These are phyloP conservation scores for Plenodomus biglobosus DNA, from an alignment of 2,329 filamentous ascomycete genomes.

Conservation along the genomic window DNA sequence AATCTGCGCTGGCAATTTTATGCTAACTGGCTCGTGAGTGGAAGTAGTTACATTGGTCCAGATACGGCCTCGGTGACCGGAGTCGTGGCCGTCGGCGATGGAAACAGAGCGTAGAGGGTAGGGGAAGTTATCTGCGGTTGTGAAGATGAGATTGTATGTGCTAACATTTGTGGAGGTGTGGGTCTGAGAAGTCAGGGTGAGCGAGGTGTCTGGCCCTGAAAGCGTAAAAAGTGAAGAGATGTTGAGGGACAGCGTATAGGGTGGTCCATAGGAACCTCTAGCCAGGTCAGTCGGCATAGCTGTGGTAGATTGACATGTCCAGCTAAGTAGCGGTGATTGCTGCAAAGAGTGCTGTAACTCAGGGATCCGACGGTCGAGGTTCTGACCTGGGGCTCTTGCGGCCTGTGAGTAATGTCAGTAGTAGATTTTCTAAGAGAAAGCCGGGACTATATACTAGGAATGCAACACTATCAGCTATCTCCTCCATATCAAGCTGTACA, in stretches of 20 bases:
- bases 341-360: slow-evolving; percentile 5
- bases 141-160: slow-evolving; percentile 47
- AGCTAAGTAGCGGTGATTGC: slow-evolving; percentile 22
- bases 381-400: slow-evolving; percentile 47
- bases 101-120: slow-evolving; percentile 55
- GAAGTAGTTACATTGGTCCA: slow-evolving; percentile 55
- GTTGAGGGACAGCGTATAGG: slow-evolving; percentile 48
- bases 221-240: slow-evolving; percentile 50
- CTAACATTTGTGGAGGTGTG: slow-evolving; percentile 12
- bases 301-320: not conserved
- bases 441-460: slow-evolving; percentile 26
- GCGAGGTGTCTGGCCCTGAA: slow-evolving; percentile 47
- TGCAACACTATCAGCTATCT: slow-evolving; percentile 41
- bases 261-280: slow-evolving; percentile 49
- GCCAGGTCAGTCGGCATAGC: not conserved
- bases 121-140: slow-evolving; percentile 39
- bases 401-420: slow-evolving; percentile 11
- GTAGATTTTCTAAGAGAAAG: not conserved
- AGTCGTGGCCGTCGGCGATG: slow-evolving; percentile 50
- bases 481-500: slow-evolving; percentile 26
- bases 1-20: slow-evolving; percentile 42
- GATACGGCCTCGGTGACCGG: slow-evolving; percentile 54
- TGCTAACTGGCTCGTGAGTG: slow-evolving; percentile 46
- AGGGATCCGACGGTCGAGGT: slow-evolving; percentile 45
- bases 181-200: slow-evolving; percentile 37